These are phyloP conservation scores for Yarrowia deformans DNA, from an alignment of 805 yeast genomes.

Conservation along the genomic window DNA sequence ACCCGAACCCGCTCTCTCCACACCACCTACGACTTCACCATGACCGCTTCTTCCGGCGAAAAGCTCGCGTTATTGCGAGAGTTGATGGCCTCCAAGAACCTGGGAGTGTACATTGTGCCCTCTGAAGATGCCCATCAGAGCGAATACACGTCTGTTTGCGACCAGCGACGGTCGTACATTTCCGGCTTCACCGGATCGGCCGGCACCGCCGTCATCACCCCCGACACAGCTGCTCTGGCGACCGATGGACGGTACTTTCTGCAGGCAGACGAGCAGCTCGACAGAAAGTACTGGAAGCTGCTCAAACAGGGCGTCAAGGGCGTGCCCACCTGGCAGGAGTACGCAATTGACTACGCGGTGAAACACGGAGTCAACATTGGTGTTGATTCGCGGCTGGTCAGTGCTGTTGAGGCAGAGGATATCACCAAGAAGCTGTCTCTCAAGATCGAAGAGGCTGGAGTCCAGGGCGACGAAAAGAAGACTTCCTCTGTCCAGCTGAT, in stretches of 20 bases:
- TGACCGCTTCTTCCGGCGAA: slow-evolving; percentile 41
- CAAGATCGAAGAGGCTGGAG: slow-evolving; percentile 45
- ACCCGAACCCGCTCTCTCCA: slow-evolving; percentile 32
- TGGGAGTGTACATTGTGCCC: slow-evolving; percentile 79
- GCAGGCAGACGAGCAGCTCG: slow-evolving; percentile 87
- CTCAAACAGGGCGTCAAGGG: slow-evolving; percentile 81
- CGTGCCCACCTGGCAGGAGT: slow-evolving; percentile 79
- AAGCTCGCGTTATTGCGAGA: slow-evolving; percentile 68
- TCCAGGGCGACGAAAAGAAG: slow-evolving; percentile 52
- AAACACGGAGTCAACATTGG: slow-evolving; percentile 66
- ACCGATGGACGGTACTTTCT: slow-evolving; percentile 96
- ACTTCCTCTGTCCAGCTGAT: slow-evolving; percentile 48
- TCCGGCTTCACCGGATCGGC: slow-evolving; percentile 92
- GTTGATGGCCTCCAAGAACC: slow-evolving; percentile 65
- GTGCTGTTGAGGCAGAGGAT: slow-evolving; percentile 53
- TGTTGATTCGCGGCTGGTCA: slow-evolving; percentile 80
- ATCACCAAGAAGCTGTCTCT: slow-evolving; percentile 46
- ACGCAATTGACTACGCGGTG: slow-evolving; percentile 66
- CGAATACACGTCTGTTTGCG: slow-evolving; percentile 83
- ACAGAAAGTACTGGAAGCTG: slow-evolving; percentile 71
- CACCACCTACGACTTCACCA: slow-evolving; percentile 14
- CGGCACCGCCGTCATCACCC: slow-evolving; percentile 85
- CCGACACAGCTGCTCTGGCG: slow-evolving; percentile 73
- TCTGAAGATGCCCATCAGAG: slow-evolving; percentile 94
- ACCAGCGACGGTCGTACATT: slow-evolving; percentile 81